Conservation (phyloP, 2,329 filamentous ascomycete genomes). For the Coniochaeta sp. region DNA sequence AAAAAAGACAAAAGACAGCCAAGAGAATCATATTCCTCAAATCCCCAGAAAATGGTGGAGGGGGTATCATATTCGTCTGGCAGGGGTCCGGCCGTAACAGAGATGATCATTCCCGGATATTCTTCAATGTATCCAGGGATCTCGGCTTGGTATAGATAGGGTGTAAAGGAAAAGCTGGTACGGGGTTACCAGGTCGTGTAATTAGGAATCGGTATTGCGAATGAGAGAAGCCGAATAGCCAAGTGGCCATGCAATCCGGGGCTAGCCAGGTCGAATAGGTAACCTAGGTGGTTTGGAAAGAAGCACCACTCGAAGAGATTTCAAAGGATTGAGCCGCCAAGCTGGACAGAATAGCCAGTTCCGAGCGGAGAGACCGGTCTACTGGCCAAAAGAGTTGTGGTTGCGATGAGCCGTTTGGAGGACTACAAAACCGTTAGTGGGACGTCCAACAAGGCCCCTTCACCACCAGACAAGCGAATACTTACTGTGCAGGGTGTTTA, state of each 20-base stretch:
- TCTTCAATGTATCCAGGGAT: not conserved
- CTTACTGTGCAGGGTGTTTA: constrained; percentile 46
- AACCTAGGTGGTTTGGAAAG: not conserved
- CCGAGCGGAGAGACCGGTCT: not conserved
- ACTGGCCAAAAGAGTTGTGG: constrained; percentile 18
- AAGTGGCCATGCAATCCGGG: not conserved
- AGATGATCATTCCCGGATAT: not conserved
- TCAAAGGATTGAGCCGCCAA: not conserved
- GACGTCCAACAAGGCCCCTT: not conserved
- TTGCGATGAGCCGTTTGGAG: constrained; percentile 33
- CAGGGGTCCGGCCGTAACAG: not conserved
- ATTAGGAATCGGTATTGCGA: not conserved
- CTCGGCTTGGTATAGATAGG: not conserved
- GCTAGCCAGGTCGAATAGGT: not conserved
- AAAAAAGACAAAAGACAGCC: not conserved
- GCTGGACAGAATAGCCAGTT: not conserved
- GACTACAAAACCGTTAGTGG: constrained; percentile 17
- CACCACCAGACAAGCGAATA: constrained; percentile 8
- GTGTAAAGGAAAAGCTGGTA: not conserved
- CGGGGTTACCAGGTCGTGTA: not conserved
- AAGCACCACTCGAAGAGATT: not conserved
- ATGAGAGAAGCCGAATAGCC: not conserved
- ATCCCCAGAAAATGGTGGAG: not conserved
- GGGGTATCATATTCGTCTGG: not conserved
- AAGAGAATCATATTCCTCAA: not conserved